Evolutionary conservation across 257 asterid species (phyloP).

Genomic region (Lavandula angustifolia): DNA sequence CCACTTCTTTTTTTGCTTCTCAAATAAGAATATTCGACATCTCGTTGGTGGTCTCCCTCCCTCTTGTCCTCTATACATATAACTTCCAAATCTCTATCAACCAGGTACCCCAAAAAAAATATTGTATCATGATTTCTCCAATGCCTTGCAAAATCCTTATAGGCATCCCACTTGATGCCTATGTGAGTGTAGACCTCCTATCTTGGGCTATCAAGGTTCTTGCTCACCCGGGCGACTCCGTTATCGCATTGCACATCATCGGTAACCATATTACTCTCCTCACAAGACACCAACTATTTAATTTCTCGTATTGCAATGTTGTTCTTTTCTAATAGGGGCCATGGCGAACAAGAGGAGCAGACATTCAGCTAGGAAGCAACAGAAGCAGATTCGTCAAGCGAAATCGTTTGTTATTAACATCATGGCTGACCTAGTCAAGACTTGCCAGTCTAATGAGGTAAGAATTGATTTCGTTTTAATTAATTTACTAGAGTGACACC

Average conservation of each 20-base stretch:
- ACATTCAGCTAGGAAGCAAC: constrained; percentile 45
- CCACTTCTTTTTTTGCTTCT: constrained; percentile 45
- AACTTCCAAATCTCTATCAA: constrained; percentile 21
- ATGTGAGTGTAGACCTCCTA: constrained; percentile 58
- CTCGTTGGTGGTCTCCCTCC: constrained; percentile 41
- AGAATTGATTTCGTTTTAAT: neutral
- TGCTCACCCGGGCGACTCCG: constrained; percentile 67
- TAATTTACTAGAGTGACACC: too few relatives aligned
- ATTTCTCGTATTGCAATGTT: neutral
- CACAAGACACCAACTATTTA: neutral
- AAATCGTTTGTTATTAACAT: constrained; percentile 68
- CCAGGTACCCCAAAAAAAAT: constrained; percentile 24
- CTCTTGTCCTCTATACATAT: constrained; percentile 37
- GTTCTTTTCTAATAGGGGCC: constrained; percentile 34
- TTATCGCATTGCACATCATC: constrained; percentile 66
- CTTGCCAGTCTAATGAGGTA: constrained; percentile 65
- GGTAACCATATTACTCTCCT: constrained; percentile 36
- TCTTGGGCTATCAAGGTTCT: constrained; percentile 57
- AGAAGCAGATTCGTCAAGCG: constrained; percentile 63
- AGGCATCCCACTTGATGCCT: constrained; percentile 63
- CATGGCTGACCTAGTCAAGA: constrained; percentile 61
- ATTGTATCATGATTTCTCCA: constrained; percentile 40
- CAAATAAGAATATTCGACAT: constrained; percentile 48
- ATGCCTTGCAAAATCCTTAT: constrained; percentile 58
- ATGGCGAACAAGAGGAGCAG: constrained; percentile 48